Evolutionary conservation across 78 protist genomes (phyloP).

Genomic region (Dictyostelium brefeldianum): DNA sequence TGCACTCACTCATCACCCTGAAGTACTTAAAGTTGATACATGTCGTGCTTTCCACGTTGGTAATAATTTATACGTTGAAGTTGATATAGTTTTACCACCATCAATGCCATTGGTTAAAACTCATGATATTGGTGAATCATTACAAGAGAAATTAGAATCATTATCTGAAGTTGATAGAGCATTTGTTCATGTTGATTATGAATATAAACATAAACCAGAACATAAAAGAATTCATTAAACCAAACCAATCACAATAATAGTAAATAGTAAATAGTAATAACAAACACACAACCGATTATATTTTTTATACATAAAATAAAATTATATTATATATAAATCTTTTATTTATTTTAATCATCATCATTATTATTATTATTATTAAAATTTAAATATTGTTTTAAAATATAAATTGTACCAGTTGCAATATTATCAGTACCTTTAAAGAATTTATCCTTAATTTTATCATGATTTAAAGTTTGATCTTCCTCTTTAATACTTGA

Average conservation of each 20-base stretch:
- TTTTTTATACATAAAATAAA: neutral
- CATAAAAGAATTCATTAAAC: constrained; percentile 67
- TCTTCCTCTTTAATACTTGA: neutral
- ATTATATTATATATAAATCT: neutral
- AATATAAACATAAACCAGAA: constrained; percentile 84
- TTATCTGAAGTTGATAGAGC: constrained; percentile 89
- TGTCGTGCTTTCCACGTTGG: constrained; percentile 89
- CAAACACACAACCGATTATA: too few species aligned
- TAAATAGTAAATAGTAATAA: neutral
- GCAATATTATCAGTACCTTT: constrained; percentile 31
- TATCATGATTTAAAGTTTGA: neutral
- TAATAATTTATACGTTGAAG: constrained; percentile 81
- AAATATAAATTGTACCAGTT: constrained; percentile 53
- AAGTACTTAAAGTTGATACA: constrained; percentile 83
- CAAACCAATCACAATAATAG: neutral
- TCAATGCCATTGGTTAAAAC: constrained; percentile 48
- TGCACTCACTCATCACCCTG: constrained; percentile 63
- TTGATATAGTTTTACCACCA: constrained; percentile 86
- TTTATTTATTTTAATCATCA: neutral
- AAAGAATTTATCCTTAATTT: constrained; percentile 31
- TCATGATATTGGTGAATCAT: constrained; percentile 93
- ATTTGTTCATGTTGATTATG: constrained; percentile 93
- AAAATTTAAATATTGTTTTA: constrained; percentile 64
- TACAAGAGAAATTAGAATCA: constrained; percentile 85
- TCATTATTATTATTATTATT: constrained; percentile 4